Evolutionary conservation across 2,329 filamentous ascomycete genomes (phyloP).

Genomic region (Exophiala calicioides): DNA sequence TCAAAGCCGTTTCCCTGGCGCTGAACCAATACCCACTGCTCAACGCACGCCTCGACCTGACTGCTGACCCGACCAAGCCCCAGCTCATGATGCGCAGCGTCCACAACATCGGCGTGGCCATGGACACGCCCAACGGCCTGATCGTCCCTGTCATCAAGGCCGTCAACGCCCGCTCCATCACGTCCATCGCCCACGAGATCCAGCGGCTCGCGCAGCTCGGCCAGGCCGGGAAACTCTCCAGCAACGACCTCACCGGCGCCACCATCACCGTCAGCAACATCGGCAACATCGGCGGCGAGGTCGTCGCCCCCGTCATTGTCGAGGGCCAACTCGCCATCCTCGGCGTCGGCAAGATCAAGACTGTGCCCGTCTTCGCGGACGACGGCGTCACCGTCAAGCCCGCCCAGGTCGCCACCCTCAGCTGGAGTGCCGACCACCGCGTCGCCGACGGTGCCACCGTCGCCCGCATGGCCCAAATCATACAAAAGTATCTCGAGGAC

Average conservation of each 20-base stretch:
- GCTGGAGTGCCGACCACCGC: slow-evolving; percentile 94
- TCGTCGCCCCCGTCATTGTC: slow-evolving; percentile 87
- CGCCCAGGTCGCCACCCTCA: slow-evolving; percentile 83
- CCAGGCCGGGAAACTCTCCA: slow-evolving; percentile 69
- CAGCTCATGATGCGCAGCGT: slow-evolving; percentile 74
- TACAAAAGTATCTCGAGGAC: slow-evolving; percentile 76
- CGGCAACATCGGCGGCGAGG: slow-evolving; percentile 89
- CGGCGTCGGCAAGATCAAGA: slow-evolving; percentile 78
- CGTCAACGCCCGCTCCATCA: slow-evolving; percentile 73
- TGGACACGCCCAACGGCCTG: slow-evolving; percentile 87
- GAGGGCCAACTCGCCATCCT: slow-evolving; percentile 89
- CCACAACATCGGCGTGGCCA: slow-evolving; percentile 94
- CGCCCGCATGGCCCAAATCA: slow-evolving; percentile 82
- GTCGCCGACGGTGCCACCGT: slow-evolving; percentile 94
- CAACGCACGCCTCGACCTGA: slow-evolving; percentile 77
- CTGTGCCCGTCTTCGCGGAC: slow-evolving; percentile 74
- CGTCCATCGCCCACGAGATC: slow-evolving; percentile 76
- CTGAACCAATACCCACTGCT: slow-evolving; percentile 80
- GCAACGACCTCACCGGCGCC: slow-evolving; percentile 75
- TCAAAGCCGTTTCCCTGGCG: slow-evolving; percentile 90
- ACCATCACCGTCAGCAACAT: slow-evolving; percentile 98
- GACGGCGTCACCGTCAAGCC: slow-evolving; percentile 62
- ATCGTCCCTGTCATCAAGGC: slow-evolving; percentile 90
- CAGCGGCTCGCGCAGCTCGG: slow-evolving; percentile 72
- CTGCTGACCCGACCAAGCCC: slow-evolving; percentile 63